Evolutionary conservation across 768 basidiomycete species (phyloP), one percentile per base, ranked within the genome.

Genomic region (Tephrocybe sp.): DNA sequence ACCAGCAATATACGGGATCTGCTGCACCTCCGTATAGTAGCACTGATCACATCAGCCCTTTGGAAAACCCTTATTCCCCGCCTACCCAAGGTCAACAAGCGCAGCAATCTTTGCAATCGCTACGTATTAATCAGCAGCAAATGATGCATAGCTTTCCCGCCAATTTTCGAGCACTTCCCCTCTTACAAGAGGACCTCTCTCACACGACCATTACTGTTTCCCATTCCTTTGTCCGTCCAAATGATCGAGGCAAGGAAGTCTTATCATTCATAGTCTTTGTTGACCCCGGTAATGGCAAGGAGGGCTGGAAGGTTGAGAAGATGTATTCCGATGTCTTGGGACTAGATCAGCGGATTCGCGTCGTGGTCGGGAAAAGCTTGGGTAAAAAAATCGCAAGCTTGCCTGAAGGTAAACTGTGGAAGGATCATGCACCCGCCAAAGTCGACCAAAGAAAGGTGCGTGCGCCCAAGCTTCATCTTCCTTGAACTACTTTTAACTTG

Each of bases 341-440:
- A 42, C 72, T 99, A 33, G 97, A 99, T 61, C 78, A 84, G 53
- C 78, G 85, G 21, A 77, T 97, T 44, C 81, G 90, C 46, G 67
- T 66, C 39, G 82, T 76, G 43, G 78, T 83, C 15, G 83, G 84
- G 12, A 86, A 84, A 64, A 79, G 78, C 42, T 72, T 88, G 16
- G 79, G 76, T 36, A 94, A 93, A 74, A 89, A 81, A 68, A 83
- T 98, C 41, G 83, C 75, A 16, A 75, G 69, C 46, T 66, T 99
- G 49, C 97, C 97, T 1, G 97, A 99, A 64, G 90, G 91, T 21
- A 88, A 86, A 66, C 72, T 97, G 8, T 97, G 95, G 90, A 94
- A 84, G 67, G 97, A 98, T 69, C 93, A 95, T 65, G 94, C 94
- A 0, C 95, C 95, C 24, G 91, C 91, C 23, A 94, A 90, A 73